phyloP scores from a whole-genome alignment of 2,329 filamentous ascomycete species.

The Colletotrichum sp. region DNA sequence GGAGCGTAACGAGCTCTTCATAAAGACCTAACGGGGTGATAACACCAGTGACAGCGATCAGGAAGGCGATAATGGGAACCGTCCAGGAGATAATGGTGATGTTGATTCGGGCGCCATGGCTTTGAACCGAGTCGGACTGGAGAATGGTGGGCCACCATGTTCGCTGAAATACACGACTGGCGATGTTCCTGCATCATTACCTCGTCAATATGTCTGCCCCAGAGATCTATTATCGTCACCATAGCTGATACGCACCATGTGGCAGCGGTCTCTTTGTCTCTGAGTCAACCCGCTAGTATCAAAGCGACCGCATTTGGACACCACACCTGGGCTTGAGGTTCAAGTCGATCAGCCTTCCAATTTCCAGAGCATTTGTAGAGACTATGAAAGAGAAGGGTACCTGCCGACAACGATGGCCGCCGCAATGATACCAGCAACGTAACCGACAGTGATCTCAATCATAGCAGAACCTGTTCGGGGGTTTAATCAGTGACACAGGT shows the following conservation, averaged over 20 bases:
- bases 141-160: slow-evolving; percentile 47
- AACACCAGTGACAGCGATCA: slow-evolving; percentile 44
- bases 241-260: slow-evolving; percentile 30
- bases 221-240: too few relatives aligned
- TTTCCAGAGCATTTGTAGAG: too few relatives aligned
- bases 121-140: slow-evolving; percentile 36
- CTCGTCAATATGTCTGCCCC: too few relatives aligned
- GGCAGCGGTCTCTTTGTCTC: slow-evolving; percentile 37
- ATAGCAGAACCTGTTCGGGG: background rate
- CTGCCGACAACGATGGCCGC: background rate
- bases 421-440: background rate
- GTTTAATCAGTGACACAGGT: too few relatives aligned
- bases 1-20: slow-evolving; percentile 34
- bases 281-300: slow-evolving; percentile 37
- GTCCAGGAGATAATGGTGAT: slow-evolving; percentile 19
- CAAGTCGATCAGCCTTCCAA: too few relatives aligned
- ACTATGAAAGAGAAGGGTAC: too few relatives aligned
- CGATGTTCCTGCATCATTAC: slow-evolving; percentile 18
- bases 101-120: slow-evolving; percentile 29
- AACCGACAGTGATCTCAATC: background rate
- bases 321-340: slow-evolving; percentile 33
- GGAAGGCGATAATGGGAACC: slow-evolving; percentile 29
- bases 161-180: slow-evolving; percentile 33
- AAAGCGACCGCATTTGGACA: slow-evolving; percentile 37
- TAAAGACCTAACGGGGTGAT: slow-evolving; percentile 50